Evolutionary conservation across 768 basidiomycete genomes (phyloP), one percentile per base, ranked within the genome.

Genomic region (Tylopilus sp.): DNA sequence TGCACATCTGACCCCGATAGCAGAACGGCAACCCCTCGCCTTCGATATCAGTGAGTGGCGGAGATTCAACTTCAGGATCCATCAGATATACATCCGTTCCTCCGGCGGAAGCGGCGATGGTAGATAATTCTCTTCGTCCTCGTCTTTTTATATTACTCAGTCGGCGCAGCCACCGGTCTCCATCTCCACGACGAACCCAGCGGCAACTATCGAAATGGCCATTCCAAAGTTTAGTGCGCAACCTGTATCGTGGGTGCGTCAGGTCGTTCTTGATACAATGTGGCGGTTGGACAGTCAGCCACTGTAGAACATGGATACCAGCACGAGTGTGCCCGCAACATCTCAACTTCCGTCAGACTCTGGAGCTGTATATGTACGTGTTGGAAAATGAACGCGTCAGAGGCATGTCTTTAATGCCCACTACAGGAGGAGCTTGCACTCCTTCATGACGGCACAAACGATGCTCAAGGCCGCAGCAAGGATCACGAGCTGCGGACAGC

Each of bases 401-500:
- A 41, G 17, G 2, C 22, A 31, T 26, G 16, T 21, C 16, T 30
- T 49, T 48, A 38, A 52, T 14, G 19, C 21, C 0, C 17, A 10
- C 45, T 44, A 33, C 48, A 70, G 68, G 68, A 70, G 6, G 71
- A 72, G 38, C 63, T 73, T 1, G 56, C 57, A 2, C 69, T 72
- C 7, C 60, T 72, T 14, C 67, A 70, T 17, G 66, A 72, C 24
- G 43, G 40, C 12, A 12, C 51, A 3, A 54, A 45, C 26, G 62
- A 63, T 30, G 11, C 48, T 4, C 56, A 61, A 6, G 64, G 62
- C 3, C 58, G 67, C 3, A 70, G 66, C 22, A 66, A 56, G 17
- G 71, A 71, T 8, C 70, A 71, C 3, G 69, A 71, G 4, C 52
- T 71, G 3, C 55, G 57, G 13, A 82, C 81, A 0, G 79, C 83